Conservation (phyloP, 2,329 filamentous ascomycete species). For the Fusarium pseudonygamai region DNA sequence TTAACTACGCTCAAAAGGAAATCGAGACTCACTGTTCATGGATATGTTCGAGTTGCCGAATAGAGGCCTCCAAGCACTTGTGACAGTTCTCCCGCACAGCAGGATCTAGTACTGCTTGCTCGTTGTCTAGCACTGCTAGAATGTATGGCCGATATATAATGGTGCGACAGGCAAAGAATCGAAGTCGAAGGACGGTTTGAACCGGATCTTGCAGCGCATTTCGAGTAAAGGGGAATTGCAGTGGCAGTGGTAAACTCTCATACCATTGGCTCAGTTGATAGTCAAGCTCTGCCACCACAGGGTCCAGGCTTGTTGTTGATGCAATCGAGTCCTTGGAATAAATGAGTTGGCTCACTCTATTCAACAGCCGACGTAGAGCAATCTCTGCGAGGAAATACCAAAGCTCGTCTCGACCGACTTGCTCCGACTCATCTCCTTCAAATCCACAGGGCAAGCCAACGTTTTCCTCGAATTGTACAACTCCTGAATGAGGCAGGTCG, state of each 20-base stretch:
- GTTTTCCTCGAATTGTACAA: slow-evolving; percentile 83
- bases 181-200: slow-evolving; percentile 79
- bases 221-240: slow-evolving; percentile 80
- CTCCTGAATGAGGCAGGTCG: slow-evolving; percentile 83
- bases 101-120: slow-evolving; percentile 75
- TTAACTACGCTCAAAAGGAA: background rate
- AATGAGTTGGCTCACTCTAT: slow-evolving; percentile 81
- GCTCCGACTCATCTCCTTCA: slow-evolving; percentile 72
- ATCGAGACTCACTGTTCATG: slow-evolving; percentile 71
- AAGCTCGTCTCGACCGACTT: slow-evolving; percentile 77
- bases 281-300: slow-evolving; percentile 81
- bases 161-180: slow-evolving; percentile 86
- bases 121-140: slow-evolving; percentile 80
- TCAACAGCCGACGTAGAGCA: slow-evolving; percentile 78
- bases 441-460: slow-evolving; percentile 83
- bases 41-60: slow-evolving; percentile 82
- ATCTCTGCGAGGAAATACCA: slow-evolving; percentile 91
- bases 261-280: slow-evolving; percentile 89
- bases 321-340: slow-evolving; percentile 78
- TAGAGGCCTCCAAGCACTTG: slow-evolving; percentile 82
- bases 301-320: slow-evolving; percentile 77
- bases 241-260: slow-evolving; percentile 75
- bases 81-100: slow-evolving; percentile 80
- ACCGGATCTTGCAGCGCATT: slow-evolving; percentile 75
- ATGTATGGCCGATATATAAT: slow-evolving; percentile 90